phyloP scores from a whole-genome alignment of 108 stramenopile genomes.

The Nannochloropsis oceanica region DNA sequence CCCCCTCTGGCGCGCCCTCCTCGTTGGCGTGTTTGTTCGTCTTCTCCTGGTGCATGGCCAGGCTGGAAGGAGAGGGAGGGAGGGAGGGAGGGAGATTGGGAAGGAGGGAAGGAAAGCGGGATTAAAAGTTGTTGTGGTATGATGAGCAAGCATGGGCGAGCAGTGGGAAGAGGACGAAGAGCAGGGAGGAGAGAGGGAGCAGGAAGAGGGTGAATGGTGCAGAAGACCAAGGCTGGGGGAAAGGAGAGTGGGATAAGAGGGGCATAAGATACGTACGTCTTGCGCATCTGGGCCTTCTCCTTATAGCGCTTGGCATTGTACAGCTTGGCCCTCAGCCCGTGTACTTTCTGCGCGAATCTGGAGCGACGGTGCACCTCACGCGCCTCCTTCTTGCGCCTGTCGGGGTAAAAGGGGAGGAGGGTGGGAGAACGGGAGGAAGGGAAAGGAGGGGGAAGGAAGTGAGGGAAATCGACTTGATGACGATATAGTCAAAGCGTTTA shows the following conservation, averaged over 20 bases:
- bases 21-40: constrained; percentile 81
- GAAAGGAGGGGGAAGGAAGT: too few relatives aligned
- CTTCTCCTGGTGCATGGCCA: constrained; percentile 91
- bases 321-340: constrained; percentile 88
- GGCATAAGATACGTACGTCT: constrained; percentile 51
- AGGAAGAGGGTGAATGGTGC: background rate
- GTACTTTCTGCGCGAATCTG: constrained; percentile 89
- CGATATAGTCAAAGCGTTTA: background rate
- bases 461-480: too few relatives aligned
- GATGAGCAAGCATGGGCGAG: too few relatives aligned
- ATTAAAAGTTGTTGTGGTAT: too few relatives aligned
- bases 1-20: constrained; percentile 82
- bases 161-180: too few relatives aligned
- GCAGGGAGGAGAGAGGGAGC: background rate
- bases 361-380: constrained; percentile 84
- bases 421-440: too few relatives aligned
- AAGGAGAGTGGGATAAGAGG: background rate
- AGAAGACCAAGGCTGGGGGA: too few relatives aligned
- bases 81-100: background rate
- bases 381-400: constrained; percentile 87
- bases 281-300: constrained; percentile 98
- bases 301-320: constrained; percentile 92
- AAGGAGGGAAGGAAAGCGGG: too few relatives aligned
- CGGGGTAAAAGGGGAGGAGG: background rate
- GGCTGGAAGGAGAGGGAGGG: constrained; percentile 21